Base-by-base conservation (phyloP, 164 flowering plant genomes). In the Macadamia tetraphylla region DNA sequence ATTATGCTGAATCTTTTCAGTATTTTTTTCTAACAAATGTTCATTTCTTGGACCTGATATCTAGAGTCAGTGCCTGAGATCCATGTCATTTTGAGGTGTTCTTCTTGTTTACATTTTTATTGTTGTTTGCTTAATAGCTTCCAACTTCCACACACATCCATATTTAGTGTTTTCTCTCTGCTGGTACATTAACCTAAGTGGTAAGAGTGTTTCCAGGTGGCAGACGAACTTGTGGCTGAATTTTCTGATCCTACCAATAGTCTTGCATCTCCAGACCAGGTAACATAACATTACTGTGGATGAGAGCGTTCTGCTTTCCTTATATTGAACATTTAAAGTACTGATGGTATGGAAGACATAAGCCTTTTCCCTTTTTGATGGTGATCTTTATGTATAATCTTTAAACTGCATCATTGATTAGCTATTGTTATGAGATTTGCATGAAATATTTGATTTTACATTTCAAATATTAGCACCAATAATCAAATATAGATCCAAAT, bases 151-250 rank as follows among this genome's bases (percentile, higher is more conserved):
- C 55, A 42, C 43, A 18, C 51, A 57, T 43, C 62, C 18, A 9
- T 23, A 57, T 30, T n/a, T 1, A 30, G 18, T 66, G 6, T 5
- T 9, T 43, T 62, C 40, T 51, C 15, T 14, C 40, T 48, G 9
- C 17, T 43, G 35, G 30, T 73, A 42, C 58, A 35, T 56, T 56
- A 69, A 59, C 68, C 62, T 75, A 58, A 73, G 58, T 62, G 30
- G 29, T 72, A 6, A 17, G 65, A 44, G n/a, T 66, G 44, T 46
- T 71, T 74, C 44, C 85, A 91, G 97, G 97, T 91, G 58, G 97
- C 94, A 44, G 97, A 91, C 78, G 97, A 91, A 77, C 86, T 91
- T 59, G 92, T 91, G 13, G 83, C 91, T 67, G 97, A 91, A 72
- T 91, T 86, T 74, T 76, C 91, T 5, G 88, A 86, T 66, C 84